A percentile compares a stretch with the other conserved stretches of the same genome.
Evolutionary conservation across 164 flowering plant species (phyloP).

Genomic region (Taxillus chinensis): DNA sequence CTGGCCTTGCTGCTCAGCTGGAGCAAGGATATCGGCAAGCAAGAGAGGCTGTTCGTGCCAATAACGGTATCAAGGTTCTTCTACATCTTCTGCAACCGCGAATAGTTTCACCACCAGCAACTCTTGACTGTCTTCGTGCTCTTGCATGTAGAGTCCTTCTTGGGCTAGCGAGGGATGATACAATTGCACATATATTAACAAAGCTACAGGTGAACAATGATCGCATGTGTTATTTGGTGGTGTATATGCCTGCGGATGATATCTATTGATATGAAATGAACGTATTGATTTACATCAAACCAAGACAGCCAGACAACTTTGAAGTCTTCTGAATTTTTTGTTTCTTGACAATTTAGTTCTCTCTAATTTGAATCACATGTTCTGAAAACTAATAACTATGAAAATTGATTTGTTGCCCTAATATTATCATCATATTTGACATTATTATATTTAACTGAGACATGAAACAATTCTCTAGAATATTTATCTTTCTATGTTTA

Average conservation of each 20-base stretch:
- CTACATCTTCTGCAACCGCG: slow-evolving; percentile 90
- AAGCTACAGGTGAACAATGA: slow-evolving; percentile 68
- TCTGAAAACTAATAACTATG: too few species aligned
- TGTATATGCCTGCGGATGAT: not conserved
- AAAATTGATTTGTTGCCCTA: too few species aligned
- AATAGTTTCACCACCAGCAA: slow-evolving; percentile 59
- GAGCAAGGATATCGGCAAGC: slow-evolving; percentile 90
- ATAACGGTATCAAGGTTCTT: slow-evolving; percentile 92
- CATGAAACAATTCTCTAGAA: too few species aligned
- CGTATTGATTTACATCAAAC: too few species aligned
- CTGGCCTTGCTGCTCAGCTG: slow-evolving; percentile 88
- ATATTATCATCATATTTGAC: too few species aligned
- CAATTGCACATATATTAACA: slow-evolving; percentile 91
- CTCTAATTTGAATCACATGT: too few species aligned
- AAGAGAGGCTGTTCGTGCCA: slow-evolving; percentile 90
- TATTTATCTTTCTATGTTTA: too few species aligned
- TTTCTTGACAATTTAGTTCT: too few species aligned
- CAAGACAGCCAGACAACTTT: too few species aligned
- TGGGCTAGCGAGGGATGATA: slow-evolving; percentile 93
- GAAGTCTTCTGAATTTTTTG: too few species aligned
- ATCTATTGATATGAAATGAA: too few species aligned
- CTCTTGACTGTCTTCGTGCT: slow-evolving; percentile 91
- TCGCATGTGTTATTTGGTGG: not conserved
- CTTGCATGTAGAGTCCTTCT: slow-evolving; percentile 92
- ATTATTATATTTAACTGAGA: too few species aligned